Evolutionary conservation across 2,329 filamentous ascomycete genomes (phyloP), one percentile per base, ranked within the genome.

Genomic region (Thielaviopsis punctulata): DNA sequence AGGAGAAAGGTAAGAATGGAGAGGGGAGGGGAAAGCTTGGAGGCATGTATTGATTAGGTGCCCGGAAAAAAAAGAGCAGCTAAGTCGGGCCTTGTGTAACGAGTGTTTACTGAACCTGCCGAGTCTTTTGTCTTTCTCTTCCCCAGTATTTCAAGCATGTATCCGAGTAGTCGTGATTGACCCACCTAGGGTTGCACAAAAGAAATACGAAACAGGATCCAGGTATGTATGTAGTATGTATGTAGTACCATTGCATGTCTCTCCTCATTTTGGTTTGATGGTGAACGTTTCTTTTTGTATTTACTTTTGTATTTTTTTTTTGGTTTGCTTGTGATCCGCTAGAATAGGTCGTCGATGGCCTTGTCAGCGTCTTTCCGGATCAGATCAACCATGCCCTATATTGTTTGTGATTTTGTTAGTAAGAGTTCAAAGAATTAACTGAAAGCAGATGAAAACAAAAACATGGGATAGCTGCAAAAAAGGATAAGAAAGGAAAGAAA

Each of bases 351-450:
- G 58, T 86, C 79, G 57, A 98, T 84, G 15, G 82, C 80, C 69
- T 95, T 95, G 65, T 95, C 89, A 8, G 89, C 86, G 64, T 98
- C 92, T 60, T 88, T 85, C 62, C 86, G 84, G 62, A 98, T 95
- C 61, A 98, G 68, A 27, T 95, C 88, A 52, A 92, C 68, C 92
- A 98, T 98, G 24, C 90, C 92, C 87, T 93, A 55, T 47, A 7
- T 7, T 15, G 30, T 13, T 13, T 9, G 30, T 12, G 30, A 36
- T 36, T 7, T 36, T 9, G 30, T 36, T 36, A 36, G 30, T 36
- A 36, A n/a, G 30, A 7, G n/a, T 3, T 15, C 13, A 36, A 12
- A n/a, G 10, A 9, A 4, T n/a, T n/a, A 12, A 6, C 9, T 4
- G 30, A 3, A 9, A 15, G 30, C 2, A 15, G 13, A 15, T 36